A percentile compares a stretch with the other conserved stretches of the same genome.
These are phyloP conservation scores for Penicillium frequentans DNA, from an alignment of 2,329 filamentous ascomycete genomes.

Conservation along the genomic window DNA sequence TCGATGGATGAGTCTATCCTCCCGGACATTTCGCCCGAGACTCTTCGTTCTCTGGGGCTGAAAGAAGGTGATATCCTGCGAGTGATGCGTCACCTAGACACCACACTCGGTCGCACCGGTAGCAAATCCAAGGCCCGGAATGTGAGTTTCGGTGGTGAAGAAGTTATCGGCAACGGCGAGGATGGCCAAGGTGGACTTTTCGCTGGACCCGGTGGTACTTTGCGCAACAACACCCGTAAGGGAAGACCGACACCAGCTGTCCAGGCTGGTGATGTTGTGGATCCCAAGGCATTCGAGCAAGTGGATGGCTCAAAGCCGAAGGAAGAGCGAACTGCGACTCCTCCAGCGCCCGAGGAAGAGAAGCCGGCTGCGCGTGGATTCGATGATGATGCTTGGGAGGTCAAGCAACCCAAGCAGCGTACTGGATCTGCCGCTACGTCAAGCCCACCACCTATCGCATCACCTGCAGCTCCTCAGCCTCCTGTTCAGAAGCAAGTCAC, in stretches of 20 bases:
- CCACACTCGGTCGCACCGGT: constrained; percentile 68
- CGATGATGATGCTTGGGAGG: constrained; percentile 96
- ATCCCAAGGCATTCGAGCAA: constrained; percentile 79
- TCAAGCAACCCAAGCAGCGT: constrained; percentile 73
- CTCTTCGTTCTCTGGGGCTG: constrained; percentile 84
- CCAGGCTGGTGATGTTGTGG: constrained; percentile 80
- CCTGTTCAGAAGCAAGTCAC: constrained; percentile 51
- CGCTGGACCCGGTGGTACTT: constrained; percentile 83
- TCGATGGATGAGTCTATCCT: constrained; percentile 95
- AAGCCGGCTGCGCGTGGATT: constrained; percentile 65
- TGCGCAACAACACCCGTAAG: constrained; percentile 94
- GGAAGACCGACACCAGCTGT: constrained; percentile 84
- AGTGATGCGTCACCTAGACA: constrained; percentile 85
- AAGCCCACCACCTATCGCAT: constrained; percentile 24
- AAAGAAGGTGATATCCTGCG: constrained; percentile 96
- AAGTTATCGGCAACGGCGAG: constrained; percentile 60
- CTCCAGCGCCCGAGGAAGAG: constrained; percentile 46
- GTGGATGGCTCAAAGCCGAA: constrained; percentile 52
- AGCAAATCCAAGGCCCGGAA: constrained; percentile 56
- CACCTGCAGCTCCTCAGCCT: constrained; percentile 34
- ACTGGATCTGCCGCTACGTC: constrained; percentile 39
- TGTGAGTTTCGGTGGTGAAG: constrained; percentile 54
- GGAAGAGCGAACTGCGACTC: constrained; percentile 44
- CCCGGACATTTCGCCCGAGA: constrained; percentile 80
- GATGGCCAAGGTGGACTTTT: constrained; percentile 73